phyloP scores from a whole-genome alignment of 345 rosid species.

The Hypericum perforatum region DNA sequence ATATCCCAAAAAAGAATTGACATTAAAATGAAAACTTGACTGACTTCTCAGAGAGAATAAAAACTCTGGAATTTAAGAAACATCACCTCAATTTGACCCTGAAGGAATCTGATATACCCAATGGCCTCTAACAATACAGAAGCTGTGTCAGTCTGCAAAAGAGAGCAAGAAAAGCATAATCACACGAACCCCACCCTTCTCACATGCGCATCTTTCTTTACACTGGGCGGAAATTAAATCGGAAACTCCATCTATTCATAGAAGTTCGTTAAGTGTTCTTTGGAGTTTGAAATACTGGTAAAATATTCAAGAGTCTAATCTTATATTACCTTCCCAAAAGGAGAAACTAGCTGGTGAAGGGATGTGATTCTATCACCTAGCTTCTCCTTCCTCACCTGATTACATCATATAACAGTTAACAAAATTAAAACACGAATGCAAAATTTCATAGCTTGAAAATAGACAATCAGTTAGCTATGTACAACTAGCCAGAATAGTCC shows the following conservation, averaged over 20 bases:
- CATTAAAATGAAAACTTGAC: slow-evolving; percentile 17
- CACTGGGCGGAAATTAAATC: too few relatives aligned
- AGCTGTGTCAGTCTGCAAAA: slow-evolving; percentile 7
- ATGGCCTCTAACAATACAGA: slow-evolving; percentile 5
- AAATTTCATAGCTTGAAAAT: too few relatives aligned
- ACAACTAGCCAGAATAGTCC: slow-evolving; percentile 9
- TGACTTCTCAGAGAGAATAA: slow-evolving; percentile 9
- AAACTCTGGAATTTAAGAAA: slow-evolving; percentile 13
- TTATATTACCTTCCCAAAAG: slow-evolving; percentile 4
- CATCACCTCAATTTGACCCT: slow-evolving; percentile 7
- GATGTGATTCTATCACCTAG: slow-evolving; percentile 4
- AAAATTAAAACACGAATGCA: not conserved
- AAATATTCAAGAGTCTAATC: too few relatives aligned
- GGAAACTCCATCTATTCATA: too few relatives aligned
- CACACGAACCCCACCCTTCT: slow-evolving; percentile 12
- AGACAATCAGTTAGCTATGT: too few relatives aligned
- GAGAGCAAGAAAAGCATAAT: not conserved
- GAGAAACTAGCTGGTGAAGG: slow-evolving; percentile 5
- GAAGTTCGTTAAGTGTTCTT: too few relatives aligned
- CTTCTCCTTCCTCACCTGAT: slow-evolving; percentile 8
- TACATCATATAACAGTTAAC: not conserved
- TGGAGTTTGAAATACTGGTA: too few relatives aligned
- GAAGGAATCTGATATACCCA: slow-evolving; percentile 10
- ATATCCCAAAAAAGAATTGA: slow-evolving; percentile 11
- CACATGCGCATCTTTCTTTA: slow-evolving; percentile 5